These are phyloP conservation scores for Pouteria glomerata DNA, from an alignment of 148 eudicot species.

Conservation along the genomic window DNA sequence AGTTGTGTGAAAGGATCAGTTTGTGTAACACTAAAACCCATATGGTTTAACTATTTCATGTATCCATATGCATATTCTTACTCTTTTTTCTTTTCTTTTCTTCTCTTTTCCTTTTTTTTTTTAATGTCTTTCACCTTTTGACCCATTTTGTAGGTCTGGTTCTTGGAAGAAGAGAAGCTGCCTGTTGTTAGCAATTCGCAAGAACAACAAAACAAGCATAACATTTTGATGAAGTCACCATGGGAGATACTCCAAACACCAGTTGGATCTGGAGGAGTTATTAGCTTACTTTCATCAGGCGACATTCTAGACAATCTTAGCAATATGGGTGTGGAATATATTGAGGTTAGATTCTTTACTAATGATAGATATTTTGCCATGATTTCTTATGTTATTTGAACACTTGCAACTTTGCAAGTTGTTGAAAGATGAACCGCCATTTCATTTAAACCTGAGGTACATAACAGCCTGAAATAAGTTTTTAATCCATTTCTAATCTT, in stretches of 20 bases:
- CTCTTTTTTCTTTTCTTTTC: too few species aligned
- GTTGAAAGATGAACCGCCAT: too few species aligned
- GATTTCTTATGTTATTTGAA: neutral
- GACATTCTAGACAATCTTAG: conserved; percentile 50
- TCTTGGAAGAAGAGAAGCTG: conserved; percentile 82
- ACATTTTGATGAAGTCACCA: conserved; percentile 85
- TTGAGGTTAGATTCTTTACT: conserved; percentile 50
- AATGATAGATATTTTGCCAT: neutral
- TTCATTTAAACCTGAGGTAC: too few species aligned
- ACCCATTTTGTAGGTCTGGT: conserved; percentile 57
- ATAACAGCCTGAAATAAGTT: too few species aligned
- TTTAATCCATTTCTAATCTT: too few species aligned
- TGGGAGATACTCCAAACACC: conserved; percentile 83
- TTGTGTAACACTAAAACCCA: neutral
- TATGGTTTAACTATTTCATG: neutral
- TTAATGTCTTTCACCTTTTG: conserved; percentile 3
- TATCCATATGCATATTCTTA: neutral
- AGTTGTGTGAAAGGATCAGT: neutral
- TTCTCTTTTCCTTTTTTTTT: neutral
- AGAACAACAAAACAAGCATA: conserved; percentile 48
- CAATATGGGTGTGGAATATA: conserved; percentile 62
- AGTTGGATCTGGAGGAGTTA: conserved; percentile 72
- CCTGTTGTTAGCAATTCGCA: conserved; percentile 62
- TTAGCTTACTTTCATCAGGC: conserved; percentile 51
- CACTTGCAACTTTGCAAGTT: too few species aligned